Evolutionary conservation across 2,329 filamentous ascomycete genomes (phyloP).

Genomic region (Microcera coccophila): DNA sequence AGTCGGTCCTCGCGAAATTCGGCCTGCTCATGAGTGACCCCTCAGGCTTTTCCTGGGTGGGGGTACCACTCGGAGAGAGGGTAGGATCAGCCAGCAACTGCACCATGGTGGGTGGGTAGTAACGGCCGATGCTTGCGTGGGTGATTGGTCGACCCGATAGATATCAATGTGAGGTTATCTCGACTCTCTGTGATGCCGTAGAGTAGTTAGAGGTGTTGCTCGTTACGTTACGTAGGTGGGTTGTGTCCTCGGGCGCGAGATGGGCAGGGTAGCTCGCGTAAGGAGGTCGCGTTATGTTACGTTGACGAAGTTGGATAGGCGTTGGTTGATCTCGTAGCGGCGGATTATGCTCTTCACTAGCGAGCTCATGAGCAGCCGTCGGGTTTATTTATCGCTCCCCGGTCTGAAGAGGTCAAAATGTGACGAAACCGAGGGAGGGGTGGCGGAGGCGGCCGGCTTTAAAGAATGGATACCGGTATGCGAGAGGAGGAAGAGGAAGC

Average conservation of each 20-base stretch:
- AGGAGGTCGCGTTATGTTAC: conserved; percentile 13
- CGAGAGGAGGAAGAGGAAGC: too few species aligned
- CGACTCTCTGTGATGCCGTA: too few species aligned
- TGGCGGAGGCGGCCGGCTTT: conserved; percentile 26
- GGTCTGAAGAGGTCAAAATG: conserved; percentile 7
- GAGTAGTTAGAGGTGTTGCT: too few species aligned
- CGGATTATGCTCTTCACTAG: conserved; percentile 23
- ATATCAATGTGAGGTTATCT: too few species aligned
- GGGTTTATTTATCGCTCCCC: conserved; percentile 15
- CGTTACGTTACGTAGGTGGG: too few species aligned
- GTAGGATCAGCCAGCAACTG: conserved; percentile 30
- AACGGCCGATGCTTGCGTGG: too few species aligned
- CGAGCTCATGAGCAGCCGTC: conserved; percentile 24
- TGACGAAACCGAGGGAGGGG: conserved; percentile 6
- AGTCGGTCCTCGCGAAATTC: conserved; percentile 21
- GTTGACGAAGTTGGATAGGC: conserved; percentile 20
- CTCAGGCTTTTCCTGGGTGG: conserved; percentile 22
- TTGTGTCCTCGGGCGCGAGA: conserved; percentile 4
- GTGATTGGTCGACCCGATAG: too few species aligned
- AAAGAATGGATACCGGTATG: conserved; percentile 21
- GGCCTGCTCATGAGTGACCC: conserved; percentile 19
- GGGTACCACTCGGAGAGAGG: conserved; percentile 24
- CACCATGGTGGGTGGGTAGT: conserved; percentile 27
- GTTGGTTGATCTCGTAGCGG: conserved; percentile 14
- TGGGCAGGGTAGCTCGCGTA: conserved; percentile 9